These are phyloP conservation scores for Volvox reticuliferus DNA, from an alignment of 139 green algal genomes.

Conservation along the genomic window DNA sequence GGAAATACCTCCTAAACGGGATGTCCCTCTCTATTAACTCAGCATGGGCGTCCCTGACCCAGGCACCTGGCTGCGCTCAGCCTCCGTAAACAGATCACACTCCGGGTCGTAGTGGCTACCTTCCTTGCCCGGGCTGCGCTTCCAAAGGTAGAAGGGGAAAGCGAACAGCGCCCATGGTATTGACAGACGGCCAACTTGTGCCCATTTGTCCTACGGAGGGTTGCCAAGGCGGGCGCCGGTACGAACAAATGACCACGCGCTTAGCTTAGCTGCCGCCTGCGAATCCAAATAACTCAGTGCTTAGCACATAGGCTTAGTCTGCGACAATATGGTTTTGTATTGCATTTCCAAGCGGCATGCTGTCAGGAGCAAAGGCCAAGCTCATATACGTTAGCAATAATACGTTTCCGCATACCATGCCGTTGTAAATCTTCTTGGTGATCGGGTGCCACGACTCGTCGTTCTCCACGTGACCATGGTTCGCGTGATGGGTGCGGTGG, in stretches of 20 bases:
- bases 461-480: constrained; percentile 97
- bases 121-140: constrained; percentile 88
- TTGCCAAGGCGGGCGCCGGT: no score
- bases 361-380: no score
- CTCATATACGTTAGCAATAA: neutral
- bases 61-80: constrained; percentile 73
- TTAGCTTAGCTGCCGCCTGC: no score
- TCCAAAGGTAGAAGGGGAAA: constrained; percentile 95
- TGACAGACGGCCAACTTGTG: constrained; percentile 80
- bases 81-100: constrained; percentile 84
- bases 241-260: no score
- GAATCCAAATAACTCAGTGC: no score
- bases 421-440: constrained; percentile 71
- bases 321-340: no score
- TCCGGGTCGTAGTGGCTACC: constrained; percentile 95
- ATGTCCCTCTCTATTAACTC: no score
- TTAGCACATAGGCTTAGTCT: no score
- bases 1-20: no score
- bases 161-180: constrained; percentile 88
- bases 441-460: constrained; percentile 96
- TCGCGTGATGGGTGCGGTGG: constrained; percentile 94
- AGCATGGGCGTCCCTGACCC: no score
- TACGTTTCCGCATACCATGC: constrained; percentile 61
- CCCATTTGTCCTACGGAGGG: constrained; percentile 63
- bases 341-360: no score